Conservation (phyloP, 768 basidiomycete species). For the Steccherinum ochraceum region DNA sequence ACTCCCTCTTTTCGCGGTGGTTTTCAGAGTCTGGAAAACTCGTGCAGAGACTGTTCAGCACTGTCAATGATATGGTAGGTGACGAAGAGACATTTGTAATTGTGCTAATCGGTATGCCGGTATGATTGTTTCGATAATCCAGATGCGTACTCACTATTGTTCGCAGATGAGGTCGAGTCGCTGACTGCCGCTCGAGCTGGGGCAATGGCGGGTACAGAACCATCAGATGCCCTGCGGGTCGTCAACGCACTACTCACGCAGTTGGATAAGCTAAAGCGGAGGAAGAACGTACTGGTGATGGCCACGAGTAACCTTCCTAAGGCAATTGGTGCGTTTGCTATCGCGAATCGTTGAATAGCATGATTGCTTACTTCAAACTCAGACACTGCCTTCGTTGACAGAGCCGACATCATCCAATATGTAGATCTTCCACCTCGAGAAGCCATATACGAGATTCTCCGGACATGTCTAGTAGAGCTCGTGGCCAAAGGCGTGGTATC, state of each 20-base stretch:
- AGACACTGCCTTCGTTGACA: conserved; percentile 96
- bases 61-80: conserved; percentile 85
- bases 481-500: conserved; percentile 65
- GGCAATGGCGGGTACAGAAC: conserved; percentile 93
- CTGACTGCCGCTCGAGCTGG: conserved; percentile 92
- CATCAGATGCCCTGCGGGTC: conserved; percentile 88
- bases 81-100: conserved; percentile 90
- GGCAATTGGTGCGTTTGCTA: conserved; percentile 70
- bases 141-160: too few relatives aligned
- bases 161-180: conserved; percentile 90
- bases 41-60: conserved; percentile 87
- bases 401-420: conserved; percentile 95
- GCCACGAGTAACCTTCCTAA: conserved; percentile 93
- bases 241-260: conserved; percentile 97
- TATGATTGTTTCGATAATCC: not conserved
- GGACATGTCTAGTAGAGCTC: conserved; percentile 77
- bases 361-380: not conserved
- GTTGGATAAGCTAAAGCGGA: conserved; percentile 89
- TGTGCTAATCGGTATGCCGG: conserved; percentile 75
- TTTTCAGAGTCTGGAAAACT: conserved; percentile 99
- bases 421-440: conserved; percentile 86
- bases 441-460: conserved; percentile 90
- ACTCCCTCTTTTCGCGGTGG: conserved; percentile 97
- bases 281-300: conserved; percentile 93
- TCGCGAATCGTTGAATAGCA: not conserved